Conservation (phyloP, 768 basidiomycete genomes). For the Leucocoprinus leucothites region DNA sequence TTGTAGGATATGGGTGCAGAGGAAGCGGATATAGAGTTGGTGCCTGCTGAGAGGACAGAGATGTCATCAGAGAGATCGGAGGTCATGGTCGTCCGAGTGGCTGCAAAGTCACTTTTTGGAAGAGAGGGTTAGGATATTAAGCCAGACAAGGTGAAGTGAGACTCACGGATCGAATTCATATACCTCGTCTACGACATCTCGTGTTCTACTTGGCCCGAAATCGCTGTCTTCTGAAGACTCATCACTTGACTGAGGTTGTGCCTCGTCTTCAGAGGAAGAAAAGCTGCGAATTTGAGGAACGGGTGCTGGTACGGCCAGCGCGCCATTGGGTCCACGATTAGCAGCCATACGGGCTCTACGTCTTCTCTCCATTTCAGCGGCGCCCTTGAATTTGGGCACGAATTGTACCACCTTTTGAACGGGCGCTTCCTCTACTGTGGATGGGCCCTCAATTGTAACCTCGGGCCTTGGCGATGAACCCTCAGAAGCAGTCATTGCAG, state of each 20-base stretch:
- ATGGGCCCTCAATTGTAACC: slow-evolving; percentile 39
- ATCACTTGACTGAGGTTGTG: slow-evolving; percentile 42
- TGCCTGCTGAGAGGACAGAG: slow-evolving; percentile 54
- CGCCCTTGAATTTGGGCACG: slow-evolving; percentile 76
- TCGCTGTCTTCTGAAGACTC: slow-evolving; percentile 42
- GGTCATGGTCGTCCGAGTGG: slow-evolving; percentile 46
- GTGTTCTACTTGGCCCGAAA: slow-evolving; percentile 46
- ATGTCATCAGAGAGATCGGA: slow-evolving; percentile 63
- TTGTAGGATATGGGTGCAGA: slow-evolving; percentile 50
- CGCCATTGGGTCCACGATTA: slow-evolving; percentile 39
- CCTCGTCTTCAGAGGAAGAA: slow-evolving; percentile 56
- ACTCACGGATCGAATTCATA: slow-evolving; percentile 83
- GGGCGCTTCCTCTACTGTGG: slow-evolving; percentile 38
- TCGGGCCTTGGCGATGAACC: slow-evolving; percentile 27
- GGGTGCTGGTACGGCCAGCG: slow-evolving; percentile 27
- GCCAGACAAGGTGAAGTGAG: background rate
- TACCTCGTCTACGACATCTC: slow-evolving; percentile 53
- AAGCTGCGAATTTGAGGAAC: slow-evolving; percentile 31
- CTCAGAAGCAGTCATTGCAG: slow-evolving; percentile 13
- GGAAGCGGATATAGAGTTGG: slow-evolving; percentile 51
- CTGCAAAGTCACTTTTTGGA: slow-evolving; percentile 66
- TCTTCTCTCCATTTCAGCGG: slow-evolving; percentile 83
- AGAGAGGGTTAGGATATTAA: background rate
- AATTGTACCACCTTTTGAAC: slow-evolving; percentile 56
- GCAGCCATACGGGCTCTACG: slow-evolving; percentile 65